A percentile compares a stretch with the other conserved stretches of the same genome.
Evolutionary conservation across 352 stramenopile genomes (phyloP).

Genomic region (Phytophthora rubi): DNA sequence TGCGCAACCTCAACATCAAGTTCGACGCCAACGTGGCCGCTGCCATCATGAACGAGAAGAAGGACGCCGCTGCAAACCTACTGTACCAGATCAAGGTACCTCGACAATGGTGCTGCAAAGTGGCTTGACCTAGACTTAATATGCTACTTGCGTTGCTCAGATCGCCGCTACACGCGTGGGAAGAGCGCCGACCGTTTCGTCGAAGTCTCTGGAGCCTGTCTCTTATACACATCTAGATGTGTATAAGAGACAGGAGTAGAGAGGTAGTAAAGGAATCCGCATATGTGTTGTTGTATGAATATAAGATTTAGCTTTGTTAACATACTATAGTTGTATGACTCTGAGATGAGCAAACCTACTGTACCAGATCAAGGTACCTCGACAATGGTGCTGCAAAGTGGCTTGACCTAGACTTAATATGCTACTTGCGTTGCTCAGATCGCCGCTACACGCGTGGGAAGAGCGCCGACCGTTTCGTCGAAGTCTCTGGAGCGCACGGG

Average conservation of each 20-base stretch:
- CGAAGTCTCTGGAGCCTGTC: constrained; percentile 55
- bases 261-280: too few relatives aligned
- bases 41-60: constrained; percentile 83
- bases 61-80: constrained; percentile 66
- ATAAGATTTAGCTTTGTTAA: too few relatives aligned
- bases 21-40: constrained; percentile 82
- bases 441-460: constrained; percentile 47
- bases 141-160: constrained; percentile 23
- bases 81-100: constrained; percentile 89
- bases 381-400: neutral
- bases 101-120: neutral
- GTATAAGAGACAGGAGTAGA: too few relatives aligned
- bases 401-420: neutral
- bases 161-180: constrained; percentile 53
- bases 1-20: constrained; percentile 73
- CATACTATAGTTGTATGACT: too few relatives aligned
- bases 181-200: constrained; percentile 59
- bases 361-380: constrained; percentile 85
- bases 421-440: constrained; percentile 37
- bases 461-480: constrained; percentile 58
- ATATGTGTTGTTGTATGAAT: too few relatives aligned
- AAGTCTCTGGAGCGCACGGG: constrained; percentile 52
- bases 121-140: neutral
- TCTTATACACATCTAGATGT: too few relatives aligned
- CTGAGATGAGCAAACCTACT: constrained; percentile 60